Evolutionary conservation across 2,329 filamentous ascomycete species (phyloP).

Genomic region (Didymellaceae sp.): DNA sequence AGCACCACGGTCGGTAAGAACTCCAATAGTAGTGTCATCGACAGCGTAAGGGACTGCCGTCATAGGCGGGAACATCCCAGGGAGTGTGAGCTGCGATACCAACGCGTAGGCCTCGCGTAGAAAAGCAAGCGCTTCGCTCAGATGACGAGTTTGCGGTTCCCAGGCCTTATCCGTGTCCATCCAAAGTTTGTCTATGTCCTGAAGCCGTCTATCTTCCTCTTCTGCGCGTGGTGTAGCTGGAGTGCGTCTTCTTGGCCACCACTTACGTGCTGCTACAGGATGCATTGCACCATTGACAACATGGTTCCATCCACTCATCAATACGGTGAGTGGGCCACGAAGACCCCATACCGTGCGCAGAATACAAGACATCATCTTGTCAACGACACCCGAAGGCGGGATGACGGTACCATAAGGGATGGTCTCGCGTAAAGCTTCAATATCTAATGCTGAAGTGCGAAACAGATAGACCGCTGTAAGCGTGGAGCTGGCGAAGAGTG

Average conservation of each 20-base stretch:
- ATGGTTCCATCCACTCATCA: constrained; percentile 42
- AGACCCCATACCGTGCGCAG: constrained; percentile 39
- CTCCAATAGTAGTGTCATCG: constrained; percentile 36
- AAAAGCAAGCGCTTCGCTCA: constrained; percentile 32
- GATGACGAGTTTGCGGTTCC: constrained; percentile 20
- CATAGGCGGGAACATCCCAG: constrained; percentile 31
- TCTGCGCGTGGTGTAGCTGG: constrained; percentile 35
- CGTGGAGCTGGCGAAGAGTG: constrained; percentile 47
- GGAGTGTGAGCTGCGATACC: constrained; percentile 39
- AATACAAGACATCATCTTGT: constrained; percentile 37
- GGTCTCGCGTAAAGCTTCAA: constrained; percentile 36
- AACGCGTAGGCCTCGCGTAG: constrained; percentile 42
- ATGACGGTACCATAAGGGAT: constrained; percentile 25
- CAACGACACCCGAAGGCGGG: constrained; percentile 29
- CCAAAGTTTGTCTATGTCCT: constrained; percentile 37
- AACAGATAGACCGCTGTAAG: constrained; percentile 46
- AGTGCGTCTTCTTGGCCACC: constrained; percentile 39
- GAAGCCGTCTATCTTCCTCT: constrained; percentile 37
- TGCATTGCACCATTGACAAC: constrained; percentile 38
- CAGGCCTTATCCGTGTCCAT: constrained; percentile 19
- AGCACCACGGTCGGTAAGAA: constrained; percentile 41
- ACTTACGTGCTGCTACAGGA: constrained; percentile 36
- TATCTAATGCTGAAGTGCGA: constrained; percentile 40
- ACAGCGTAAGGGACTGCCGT: constrained; percentile 39
- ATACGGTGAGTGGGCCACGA: constrained; percentile 39